Percentiles rank a stretch among this genome's conserved stretches.
Conservation (phyloP, 495 filamentous ascomycete species). For the Ascodesmis nigricans region DNA sequence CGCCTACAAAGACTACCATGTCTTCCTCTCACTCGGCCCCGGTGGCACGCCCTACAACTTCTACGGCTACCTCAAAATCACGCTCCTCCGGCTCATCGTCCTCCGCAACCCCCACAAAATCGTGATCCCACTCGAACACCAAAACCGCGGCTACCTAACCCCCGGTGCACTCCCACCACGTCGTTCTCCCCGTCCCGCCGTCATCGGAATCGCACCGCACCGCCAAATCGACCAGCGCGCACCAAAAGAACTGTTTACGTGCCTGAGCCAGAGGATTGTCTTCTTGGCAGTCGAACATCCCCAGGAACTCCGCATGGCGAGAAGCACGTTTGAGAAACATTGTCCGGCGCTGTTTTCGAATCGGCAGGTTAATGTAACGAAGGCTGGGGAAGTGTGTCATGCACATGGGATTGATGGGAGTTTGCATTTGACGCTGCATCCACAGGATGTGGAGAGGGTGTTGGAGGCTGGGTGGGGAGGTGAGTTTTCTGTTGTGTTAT, state of each 20-base stretch:
- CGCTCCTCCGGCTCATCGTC: constrained; percentile 34
- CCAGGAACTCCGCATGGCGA: constrained; percentile 34
- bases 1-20: constrained; percentile 51
- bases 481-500: constrained; percentile 9
- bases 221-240: constrained; percentile 48
- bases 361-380: constrained; percentile 36
- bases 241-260: constrained; percentile 29
- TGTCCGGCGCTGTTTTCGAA: constrained; percentile 47
- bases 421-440: constrained; percentile 55
- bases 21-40: constrained; percentile 55
- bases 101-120: constrained; percentile 34
- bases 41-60: constrained; percentile 61
- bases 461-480: constrained; percentile 63
- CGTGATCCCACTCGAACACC: constrained; percentile 18
- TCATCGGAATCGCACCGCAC: constrained; percentile 59
- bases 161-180: constrained; percentile 33
- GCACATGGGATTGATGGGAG: constrained; percentile 53
- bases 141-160: constrained; percentile 27
- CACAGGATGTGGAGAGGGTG: constrained; percentile 53
- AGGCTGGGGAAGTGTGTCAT: constrained; percentile 59
- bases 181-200: constrained; percentile 36
- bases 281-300: constrained; percentile 28
- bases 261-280: constrained; percentile 29
- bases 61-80: constrained; percentile 47
- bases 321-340: constrained; percentile 61